Base-by-base conservation (phyloP, 2,329 filamentous ascomycete genomes). In the Fusarium dimerum region DNA sequence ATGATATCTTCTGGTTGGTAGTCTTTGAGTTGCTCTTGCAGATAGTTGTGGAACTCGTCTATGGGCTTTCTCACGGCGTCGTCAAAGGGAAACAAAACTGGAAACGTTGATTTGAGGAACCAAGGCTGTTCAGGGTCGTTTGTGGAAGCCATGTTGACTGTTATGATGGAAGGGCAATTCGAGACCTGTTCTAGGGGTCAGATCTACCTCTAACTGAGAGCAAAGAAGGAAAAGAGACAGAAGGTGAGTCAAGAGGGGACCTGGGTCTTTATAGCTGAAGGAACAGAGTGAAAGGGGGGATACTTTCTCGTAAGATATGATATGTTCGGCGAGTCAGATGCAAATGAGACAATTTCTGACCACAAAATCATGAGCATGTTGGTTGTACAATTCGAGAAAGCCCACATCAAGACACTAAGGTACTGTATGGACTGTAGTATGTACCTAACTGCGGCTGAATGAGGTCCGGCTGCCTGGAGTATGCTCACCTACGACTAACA, bases 51-150 rank as follows among this genome's bases (percentile, higher is more conserved):
- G 40, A 75, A 75, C 5, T 72, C 68, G n/a, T 59, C 54, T 8
- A 60, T 56, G 0, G 71, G 49, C 16, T 67, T 58, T 40, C 59
- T 65, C 43, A 77, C 60, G 16, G 68, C 73, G n/a, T 69, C 64
- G 40, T 71, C 62, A 9, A 55, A 51, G 2, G 76, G 74, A 42
- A 77, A 67, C 12, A 68, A 56, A 30, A 78, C 74, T 0, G 74
- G 73, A 30, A 62, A 68, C 0, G 64, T 69, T 10, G 70, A 70
- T 48, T 67, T 68, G 45, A 77, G 68, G 56, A 73, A 76, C 72
- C 74, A 77, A 15, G 66, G 63, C 39, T 52, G 54, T 40, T 62
- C 53, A 47, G 56, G 48, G n/a, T 59, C 57, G 36, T 51, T 44
- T 30, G 54, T 42, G 29, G 57, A 56, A n/a, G 54, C 56, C 62